These are phyloP conservation scores for Byssochlamys sp. DNA, from an alignment of 2,329 filamentous ascomycete genomes.

Conservation along the genomic window DNA sequence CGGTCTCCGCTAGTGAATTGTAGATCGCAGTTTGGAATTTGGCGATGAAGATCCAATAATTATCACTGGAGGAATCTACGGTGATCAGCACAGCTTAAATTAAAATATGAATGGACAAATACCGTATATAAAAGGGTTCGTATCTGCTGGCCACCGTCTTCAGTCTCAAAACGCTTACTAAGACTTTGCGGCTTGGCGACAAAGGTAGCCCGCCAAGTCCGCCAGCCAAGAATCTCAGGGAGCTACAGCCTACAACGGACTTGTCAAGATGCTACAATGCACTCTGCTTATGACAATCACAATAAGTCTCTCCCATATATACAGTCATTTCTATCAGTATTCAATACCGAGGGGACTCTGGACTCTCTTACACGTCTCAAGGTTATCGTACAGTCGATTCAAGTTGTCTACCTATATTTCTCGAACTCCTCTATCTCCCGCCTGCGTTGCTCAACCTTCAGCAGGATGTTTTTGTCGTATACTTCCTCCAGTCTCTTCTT, in stretches of 20 bases:
- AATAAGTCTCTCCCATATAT: not conserved
- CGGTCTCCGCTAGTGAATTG: not conserved
- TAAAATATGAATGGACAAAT: not conserved
- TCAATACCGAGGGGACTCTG: not conserved
- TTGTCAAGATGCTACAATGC: too few relatives aligned
- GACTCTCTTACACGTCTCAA: not conserved
- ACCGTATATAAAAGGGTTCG: not conserved
- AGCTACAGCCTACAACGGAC: too few relatives aligned
- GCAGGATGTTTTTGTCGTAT: conserved; percentile 60
- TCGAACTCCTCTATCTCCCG: conserved; percentile 54
- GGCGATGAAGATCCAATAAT: not conserved
- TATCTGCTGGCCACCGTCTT: not conserved
- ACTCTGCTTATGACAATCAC: too few relatives aligned
- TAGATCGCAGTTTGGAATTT: not conserved
- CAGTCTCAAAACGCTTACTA: not conserved
- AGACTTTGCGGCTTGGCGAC: not conserved
- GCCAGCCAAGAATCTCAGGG: too few relatives aligned
- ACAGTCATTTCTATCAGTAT: not conserved
- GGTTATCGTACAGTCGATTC: conserved; percentile 21
- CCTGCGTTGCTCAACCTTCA: conserved; percentile 56
- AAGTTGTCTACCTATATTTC: conserved; percentile 34
- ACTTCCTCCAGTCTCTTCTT: conserved; percentile 59
- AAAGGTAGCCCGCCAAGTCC: too few relatives aligned
- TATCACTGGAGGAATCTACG: not conserved
- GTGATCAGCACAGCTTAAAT: not conserved